These are phyloP conservation scores for Pistacia atlantica DNA, from an alignment of 345 rosid genomes.

Conservation along the genomic window DNA sequence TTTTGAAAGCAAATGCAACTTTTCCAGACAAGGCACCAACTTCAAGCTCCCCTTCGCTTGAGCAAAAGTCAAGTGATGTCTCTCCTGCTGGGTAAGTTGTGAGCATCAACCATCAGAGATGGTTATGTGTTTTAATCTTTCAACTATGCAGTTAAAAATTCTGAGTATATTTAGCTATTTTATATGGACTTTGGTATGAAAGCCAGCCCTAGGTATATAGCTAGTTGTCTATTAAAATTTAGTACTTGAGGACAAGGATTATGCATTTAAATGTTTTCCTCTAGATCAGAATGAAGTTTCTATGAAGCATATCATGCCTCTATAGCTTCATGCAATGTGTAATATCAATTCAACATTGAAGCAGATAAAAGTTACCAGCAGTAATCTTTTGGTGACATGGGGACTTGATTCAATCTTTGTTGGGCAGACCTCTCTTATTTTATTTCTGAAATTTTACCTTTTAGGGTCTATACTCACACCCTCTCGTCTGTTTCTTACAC, in stretches of 20 bases:
- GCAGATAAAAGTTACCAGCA: not conserved
- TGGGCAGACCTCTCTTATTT: not conserved
- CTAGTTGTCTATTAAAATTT: not conserved
- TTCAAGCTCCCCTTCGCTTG: conserved; percentile 62
- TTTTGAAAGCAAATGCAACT: conserved; percentile 75
- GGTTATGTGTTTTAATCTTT: conserved; percentile 7
- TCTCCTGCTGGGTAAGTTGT: conserved; percentile 66
- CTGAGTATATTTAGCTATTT: not conserved
- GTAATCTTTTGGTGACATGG: not conserved
- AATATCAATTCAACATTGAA: not conserved
- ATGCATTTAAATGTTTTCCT: not conserved
- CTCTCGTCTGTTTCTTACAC: not conserved
- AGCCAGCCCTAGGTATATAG: not conserved
- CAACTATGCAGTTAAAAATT: not conserved
- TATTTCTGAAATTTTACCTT: not conserved
- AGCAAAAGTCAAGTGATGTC: conserved; percentile 69
- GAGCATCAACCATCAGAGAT: not conserved
- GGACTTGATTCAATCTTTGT: conserved; percentile 5
- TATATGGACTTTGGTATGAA: not conserved
- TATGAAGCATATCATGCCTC: not conserved
- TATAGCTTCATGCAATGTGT: not conserved
- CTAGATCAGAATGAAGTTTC: not conserved
- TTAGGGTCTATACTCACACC: not conserved
- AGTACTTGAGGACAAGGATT: not conserved
- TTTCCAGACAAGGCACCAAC: conserved; percentile 69